Base-by-base conservation (phyloP, 1,284 basidiomycete genomes). In the Ganoderma sinense region DNA sequence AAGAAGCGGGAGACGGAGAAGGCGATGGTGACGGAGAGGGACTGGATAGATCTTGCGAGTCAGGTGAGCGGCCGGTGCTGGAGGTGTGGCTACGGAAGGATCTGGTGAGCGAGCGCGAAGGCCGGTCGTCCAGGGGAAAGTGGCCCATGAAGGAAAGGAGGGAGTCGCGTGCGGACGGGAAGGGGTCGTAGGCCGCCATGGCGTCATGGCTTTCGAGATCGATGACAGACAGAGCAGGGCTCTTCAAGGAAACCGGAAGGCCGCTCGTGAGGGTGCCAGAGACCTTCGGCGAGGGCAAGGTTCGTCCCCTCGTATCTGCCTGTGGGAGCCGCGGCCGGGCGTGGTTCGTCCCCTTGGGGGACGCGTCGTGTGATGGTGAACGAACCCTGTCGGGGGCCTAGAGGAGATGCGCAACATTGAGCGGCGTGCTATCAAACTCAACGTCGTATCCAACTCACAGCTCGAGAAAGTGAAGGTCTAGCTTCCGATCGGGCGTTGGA, bases 161-260 rank as follows among this genome's bases (percentile, higher is more conserved):
- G 16, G 70, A 66, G 65, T 75, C 72, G 63, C 71, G 69, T 7
- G 75, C 75, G 16, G 76, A 72, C 14, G 68, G 60, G 64, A 69
- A 45, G 67, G 66, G 61, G 59, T 55, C 61, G 56, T 70, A 66
- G 20, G 70, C 64, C n/a, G 64, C 68, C 5, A 67, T 45, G 33
- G 72, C 69, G 56, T 71, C 70, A 67, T 72, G 69, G 60, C 48
- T 66, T 29, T 71, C 68, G 18, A 72, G 60, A 45, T 73, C 70
- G 56, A 74, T 67, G 62, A 65, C 60, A 14, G 73, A 73, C 14
- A 69, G 63, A 20, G 73, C 69, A 10, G 73, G 71, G 61, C 68
- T 72, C 45, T 75, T 75, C 7, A 69, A 68, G 6, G 66, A 45
- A 40, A 69, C 36, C 40, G 69, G 68, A 29, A 67, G 48, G 6